Evolutionary conservation across 441 rosid genomes (phyloP).

Genomic region (Adansonia gregorii): DNA sequence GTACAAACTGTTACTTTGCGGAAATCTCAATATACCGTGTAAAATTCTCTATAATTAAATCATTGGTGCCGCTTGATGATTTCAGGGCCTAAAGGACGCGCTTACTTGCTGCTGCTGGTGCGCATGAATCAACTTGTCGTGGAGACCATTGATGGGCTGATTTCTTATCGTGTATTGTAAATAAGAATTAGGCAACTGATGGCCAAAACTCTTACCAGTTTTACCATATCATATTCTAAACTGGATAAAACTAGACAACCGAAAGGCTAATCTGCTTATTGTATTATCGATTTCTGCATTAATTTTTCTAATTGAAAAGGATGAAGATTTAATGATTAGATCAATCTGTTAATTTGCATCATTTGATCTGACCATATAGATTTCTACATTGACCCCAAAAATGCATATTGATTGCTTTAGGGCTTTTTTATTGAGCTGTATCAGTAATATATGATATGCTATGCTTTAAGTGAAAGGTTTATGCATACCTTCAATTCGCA

Average conservation of each 20-base stretch:
- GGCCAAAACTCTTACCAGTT: not conserved
- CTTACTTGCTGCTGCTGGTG: slow-evolving; percentile 52
- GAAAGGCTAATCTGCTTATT: not conserved
- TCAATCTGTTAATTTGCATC: not conserved
- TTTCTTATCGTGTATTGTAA: slow-evolving; percentile 50
- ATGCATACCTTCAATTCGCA: not conserved
- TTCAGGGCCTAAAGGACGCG: slow-evolving; percentile 63
- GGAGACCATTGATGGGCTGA: slow-evolving; percentile 54
- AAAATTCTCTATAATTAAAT: not conserved
- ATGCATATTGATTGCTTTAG: too few relatives aligned
- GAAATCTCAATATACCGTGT: not conserved
- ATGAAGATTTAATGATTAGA: too few relatives aligned
- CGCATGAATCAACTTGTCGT: slow-evolving; percentile 60
- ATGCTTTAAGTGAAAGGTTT: not conserved
- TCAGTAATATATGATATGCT: not conserved
- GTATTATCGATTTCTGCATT: too few relatives aligned
- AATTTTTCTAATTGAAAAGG: too few relatives aligned
- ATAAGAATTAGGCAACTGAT: not conserved
- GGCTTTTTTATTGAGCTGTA: not conserved
- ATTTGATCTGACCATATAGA: not conserved
- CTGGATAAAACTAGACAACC: not conserved
- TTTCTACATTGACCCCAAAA: not conserved
- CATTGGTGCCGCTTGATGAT: not conserved
- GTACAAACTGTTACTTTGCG: not conserved
- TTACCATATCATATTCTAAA: not conserved